Percentiles rank a stretch among this genome's conserved stretches.
Conservation (phyloP, 345 rosid genomes). For the Gynandropsis gynandra region DNA sequence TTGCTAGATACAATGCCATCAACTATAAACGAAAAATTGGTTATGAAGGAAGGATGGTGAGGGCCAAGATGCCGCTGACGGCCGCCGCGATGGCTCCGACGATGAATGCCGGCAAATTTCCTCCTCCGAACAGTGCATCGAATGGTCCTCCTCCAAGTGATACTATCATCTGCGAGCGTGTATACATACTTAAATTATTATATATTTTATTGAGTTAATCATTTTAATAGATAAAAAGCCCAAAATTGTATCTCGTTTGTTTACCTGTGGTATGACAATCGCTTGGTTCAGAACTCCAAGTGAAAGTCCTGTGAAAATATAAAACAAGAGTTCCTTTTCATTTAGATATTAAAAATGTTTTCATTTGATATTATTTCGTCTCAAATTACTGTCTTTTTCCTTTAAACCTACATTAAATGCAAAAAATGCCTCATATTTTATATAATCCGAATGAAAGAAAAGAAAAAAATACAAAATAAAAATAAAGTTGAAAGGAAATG, state of each 20-base stretch:
- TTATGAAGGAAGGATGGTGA: conserved; percentile 20
- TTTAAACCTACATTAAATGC: not conserved
- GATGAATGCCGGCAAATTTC: conserved; percentile 24
- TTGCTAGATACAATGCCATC: no score
- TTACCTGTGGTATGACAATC: conserved; percentile 73
- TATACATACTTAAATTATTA: no score
- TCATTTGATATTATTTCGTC: not conserved
- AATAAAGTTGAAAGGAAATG: not conserved
- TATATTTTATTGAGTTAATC: no score
- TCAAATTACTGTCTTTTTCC: not conserved
- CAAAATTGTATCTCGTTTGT: no score
- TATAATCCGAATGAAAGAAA: not conserved
- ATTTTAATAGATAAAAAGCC: no score
- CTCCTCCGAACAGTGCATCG: conserved; percentile 20
- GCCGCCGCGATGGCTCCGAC: conserved; percentile 20
- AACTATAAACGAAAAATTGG: no score
- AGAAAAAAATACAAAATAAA: not conserved
- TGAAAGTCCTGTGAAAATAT: conserved; percentile 50
- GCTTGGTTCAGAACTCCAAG: conserved; percentile 74
- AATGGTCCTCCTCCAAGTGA: conserved; percentile 21
- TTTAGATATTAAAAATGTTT: not conserved
- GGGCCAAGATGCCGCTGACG: conserved; percentile 16
- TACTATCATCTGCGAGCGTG: conserved; percentile 13
- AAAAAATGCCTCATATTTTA: not conserved
- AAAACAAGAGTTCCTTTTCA: not conserved